These are phyloP conservation scores for Pythium scleroteichum DNA, from an alignment of 352 stramenopile genomes.

Conservation along the genomic window DNA sequence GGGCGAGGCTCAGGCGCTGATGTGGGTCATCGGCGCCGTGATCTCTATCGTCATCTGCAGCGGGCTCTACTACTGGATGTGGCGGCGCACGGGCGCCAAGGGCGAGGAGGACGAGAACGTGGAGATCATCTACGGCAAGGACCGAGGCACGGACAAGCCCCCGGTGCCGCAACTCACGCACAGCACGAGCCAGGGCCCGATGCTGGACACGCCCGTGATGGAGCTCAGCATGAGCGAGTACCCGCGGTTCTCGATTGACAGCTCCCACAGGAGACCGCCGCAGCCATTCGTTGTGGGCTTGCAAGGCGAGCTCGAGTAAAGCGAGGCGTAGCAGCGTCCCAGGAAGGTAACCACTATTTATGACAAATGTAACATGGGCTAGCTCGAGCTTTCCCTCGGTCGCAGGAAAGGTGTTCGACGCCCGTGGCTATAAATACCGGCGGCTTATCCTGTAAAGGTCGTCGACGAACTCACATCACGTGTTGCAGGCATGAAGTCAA, in stretches of 20 bases:
- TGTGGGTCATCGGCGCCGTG: conserved; percentile 7
- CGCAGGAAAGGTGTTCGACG: no score
- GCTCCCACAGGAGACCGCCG: background rate
- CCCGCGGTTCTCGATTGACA: conserved; percentile 5
- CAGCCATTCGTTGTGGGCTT: background rate
- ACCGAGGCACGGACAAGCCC: background rate
- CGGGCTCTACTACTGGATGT: conserved; percentile 16
- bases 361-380: no score
- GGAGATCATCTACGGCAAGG: background rate
- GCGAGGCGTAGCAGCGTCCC: no score
- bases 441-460: no score
- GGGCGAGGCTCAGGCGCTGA: background rate
- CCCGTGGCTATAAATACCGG: no score
- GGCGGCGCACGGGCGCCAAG: conserved; percentile 9
- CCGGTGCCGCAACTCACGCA: background rate
- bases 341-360: no score
- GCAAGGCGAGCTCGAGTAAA: background rate
- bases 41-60: conserved; percentile 4
- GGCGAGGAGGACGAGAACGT: background rate
- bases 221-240: conserved; percentile 10
- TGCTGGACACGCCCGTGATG: conserved; percentile 12
- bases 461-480: no score
- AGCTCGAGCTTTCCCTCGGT: no score
- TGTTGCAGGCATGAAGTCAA: no score
- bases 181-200: background rate